These are phyloP conservation scores for Stephania japonica DNA, from an alignment of 164 flowering plant genomes.

Conservation along the genomic window DNA sequence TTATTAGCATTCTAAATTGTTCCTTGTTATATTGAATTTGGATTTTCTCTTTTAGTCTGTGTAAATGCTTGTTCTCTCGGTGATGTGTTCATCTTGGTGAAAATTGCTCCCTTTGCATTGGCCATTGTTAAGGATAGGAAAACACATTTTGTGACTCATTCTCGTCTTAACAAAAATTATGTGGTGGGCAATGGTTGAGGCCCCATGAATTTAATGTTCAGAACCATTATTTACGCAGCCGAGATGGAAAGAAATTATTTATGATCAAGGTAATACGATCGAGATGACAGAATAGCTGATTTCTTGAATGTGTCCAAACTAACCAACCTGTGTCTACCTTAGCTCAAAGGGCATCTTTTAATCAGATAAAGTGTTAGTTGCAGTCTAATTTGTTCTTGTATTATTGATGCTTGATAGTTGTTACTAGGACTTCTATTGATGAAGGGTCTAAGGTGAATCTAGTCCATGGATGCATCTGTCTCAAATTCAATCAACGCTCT, in stretches of 20 bases:
- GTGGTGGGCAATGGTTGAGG: background rate
- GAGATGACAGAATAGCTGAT: background rate
- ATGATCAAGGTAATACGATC: background rate
- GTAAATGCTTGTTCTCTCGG: background rate
- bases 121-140: background rate
- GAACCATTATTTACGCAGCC: too few species aligned
- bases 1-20: background rate
- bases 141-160: background rate
- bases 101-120: background rate
- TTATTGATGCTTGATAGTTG: background rate
- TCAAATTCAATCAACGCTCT: background rate
- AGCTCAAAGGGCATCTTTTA: background rate
- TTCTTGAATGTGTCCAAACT: background rate
- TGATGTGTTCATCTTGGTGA: background rate
- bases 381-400: background rate
- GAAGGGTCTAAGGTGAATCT: background rate
- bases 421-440: background rate
- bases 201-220: background rate
- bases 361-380: background rate
- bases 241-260: too few species aligned
- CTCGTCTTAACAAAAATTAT: background rate
- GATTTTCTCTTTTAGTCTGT: too few species aligned
- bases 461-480: background rate
- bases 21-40: too few species aligned
- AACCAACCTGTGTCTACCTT: background rate